Evolutionary conservation across 2,329 filamentous ascomycete species (phyloP).

Genomic region (Xylaria sp.): DNA sequence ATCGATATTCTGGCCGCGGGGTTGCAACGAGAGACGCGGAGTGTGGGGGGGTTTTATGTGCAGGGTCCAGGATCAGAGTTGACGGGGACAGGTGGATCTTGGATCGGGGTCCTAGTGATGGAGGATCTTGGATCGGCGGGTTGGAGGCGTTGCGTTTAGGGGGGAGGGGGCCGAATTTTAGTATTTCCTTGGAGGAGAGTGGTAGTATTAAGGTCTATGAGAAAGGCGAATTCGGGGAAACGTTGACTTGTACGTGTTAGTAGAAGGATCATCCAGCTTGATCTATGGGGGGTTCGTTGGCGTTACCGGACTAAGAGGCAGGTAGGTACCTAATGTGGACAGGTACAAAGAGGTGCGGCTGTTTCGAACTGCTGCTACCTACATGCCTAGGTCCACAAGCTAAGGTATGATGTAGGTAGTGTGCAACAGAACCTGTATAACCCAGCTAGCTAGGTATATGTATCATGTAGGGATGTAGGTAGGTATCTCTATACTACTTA

Average conservation of each 20-base stretch:
- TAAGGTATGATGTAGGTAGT: neutral
- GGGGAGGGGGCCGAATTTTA: neutral
- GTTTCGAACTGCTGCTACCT: neutral
- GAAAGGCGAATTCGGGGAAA: neutral
- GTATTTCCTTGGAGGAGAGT: neutral
- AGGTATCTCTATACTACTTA: neutral
- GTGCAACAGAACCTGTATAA: neutral
- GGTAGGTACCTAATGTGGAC: neutral
- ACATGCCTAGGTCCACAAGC: neutral
- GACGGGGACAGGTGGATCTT: slow-evolving; percentile 25
- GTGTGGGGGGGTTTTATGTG: slow-evolving; percentile 33
- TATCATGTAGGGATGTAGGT: too few species aligned
- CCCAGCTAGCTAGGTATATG: too few species aligned
- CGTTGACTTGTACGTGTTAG: neutral
- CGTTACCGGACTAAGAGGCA: neutral
- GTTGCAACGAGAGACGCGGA: slow-evolving; percentile 25
- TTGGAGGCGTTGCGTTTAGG: neutral
- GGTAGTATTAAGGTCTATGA: neutral
- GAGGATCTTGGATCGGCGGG: slow-evolving; percentile 19
- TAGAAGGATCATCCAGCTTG: neutral
- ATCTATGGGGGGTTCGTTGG: neutral
- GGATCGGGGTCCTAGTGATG: slow-evolving; percentile 22
- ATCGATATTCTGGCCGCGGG: slow-evolving; percentile 27
- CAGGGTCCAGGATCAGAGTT: slow-evolving; percentile 30
- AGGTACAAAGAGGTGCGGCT: neutral